These are phyloP conservation scores for Tetragonia tetragonoides DNA, from an alignment of 148 eudicot species.

Conservation along the genomic window DNA sequence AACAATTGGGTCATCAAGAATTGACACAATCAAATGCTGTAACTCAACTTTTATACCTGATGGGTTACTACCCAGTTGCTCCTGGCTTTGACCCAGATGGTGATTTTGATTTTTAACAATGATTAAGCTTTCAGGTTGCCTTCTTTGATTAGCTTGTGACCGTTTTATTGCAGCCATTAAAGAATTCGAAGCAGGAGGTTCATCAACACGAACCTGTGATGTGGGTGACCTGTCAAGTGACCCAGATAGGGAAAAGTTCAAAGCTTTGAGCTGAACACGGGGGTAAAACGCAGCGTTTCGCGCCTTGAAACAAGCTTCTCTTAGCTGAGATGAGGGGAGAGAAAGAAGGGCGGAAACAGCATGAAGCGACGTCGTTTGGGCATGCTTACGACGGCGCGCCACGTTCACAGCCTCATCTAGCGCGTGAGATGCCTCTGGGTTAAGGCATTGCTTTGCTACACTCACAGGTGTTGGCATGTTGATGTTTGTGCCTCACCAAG, in stretches of 20 bases:
- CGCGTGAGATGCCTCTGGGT: slow-evolving; percentile 53
- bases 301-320: slow-evolving; percentile 68
- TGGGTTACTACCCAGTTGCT: slow-evolving; percentile 23
- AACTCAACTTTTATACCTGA: slow-evolving; percentile 64
- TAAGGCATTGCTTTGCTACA: slow-evolving; percentile 78
- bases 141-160: slow-evolving; percentile 77
- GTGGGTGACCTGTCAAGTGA: slow-evolving; percentile 60
- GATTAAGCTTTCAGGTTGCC: slow-evolving; percentile 62
- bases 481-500: not conserved
- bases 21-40: slow-evolving; percentile 59
- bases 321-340: slow-evolving; percentile 52
- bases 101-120: slow-evolving; percentile 37
- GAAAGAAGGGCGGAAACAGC: slow-evolving; percentile 65
- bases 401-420: slow-evolving; percentile 73
- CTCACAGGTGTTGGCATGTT: slow-evolving; percentile 87
- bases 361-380: slow-evolving; percentile 85
- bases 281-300: slow-evolving; percentile 50
- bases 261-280: slow-evolving; percentile 61
- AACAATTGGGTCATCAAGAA: slow-evolving; percentile 87
- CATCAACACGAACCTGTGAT: slow-evolving; percentile 36
- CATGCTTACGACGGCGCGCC: slow-evolving; percentile 63
- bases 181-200: slow-evolving; percentile 83
- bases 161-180: slow-evolving; percentile 90
- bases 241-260: slow-evolving; percentile 62
- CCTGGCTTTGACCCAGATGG: slow-evolving; percentile 20